Evolutionary conservation across 2,329 filamentous ascomycete genomes (phyloP).

Genomic region (Aspergillus piperis): DNA sequence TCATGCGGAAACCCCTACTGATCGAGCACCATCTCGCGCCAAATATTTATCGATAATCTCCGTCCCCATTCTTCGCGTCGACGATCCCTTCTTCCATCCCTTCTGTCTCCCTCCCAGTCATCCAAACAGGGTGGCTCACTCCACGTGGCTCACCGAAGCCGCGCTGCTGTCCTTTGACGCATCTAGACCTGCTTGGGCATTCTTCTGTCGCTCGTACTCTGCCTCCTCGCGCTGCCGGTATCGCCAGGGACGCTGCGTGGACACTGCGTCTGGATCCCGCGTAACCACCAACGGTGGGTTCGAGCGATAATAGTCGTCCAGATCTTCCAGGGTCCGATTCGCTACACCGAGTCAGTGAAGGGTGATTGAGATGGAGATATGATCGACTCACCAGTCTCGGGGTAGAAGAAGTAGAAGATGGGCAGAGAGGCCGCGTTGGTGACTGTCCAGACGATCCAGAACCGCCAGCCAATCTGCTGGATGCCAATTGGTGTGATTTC

Average conservation of each 20-base stretch:
- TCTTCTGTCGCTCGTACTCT: not conserved
- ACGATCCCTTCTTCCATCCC: not conserved
- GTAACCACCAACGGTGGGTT: conserved; percentile 49
- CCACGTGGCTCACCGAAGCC: not conserved
- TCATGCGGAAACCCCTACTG: no score
- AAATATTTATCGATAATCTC: no score
- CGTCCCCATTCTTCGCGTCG: not conserved
- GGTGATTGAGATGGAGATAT: not conserved
- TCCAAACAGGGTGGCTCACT: not conserved
- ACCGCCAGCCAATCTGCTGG: conserved; percentile 40
- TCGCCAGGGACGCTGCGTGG: conserved; percentile 47
- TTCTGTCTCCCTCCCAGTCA: not conserved
- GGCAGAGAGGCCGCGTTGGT: conserved; percentile 52
- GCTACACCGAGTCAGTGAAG: conserved; percentile 12
- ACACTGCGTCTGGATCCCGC: conserved; percentile 51
- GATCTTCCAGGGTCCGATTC: conserved; percentile 34
- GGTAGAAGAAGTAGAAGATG: conserved; percentile 47
- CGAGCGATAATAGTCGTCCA: conserved; percentile 42
- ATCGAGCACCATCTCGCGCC: no score
- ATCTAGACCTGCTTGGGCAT: not conserved
- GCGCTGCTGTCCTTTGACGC: not conserved
- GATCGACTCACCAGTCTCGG: conserved; percentile 29
- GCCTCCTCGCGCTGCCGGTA: conserved; percentile 49
- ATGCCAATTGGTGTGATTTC: conserved; percentile 50
- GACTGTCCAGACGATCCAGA: conserved; percentile 48